A percentile compares a stretch with the other conserved stretches of the same genome.
phyloP scores from a whole-genome alignment of 352 stramenopile species.

The Phytophthora brassicae region DNA sequence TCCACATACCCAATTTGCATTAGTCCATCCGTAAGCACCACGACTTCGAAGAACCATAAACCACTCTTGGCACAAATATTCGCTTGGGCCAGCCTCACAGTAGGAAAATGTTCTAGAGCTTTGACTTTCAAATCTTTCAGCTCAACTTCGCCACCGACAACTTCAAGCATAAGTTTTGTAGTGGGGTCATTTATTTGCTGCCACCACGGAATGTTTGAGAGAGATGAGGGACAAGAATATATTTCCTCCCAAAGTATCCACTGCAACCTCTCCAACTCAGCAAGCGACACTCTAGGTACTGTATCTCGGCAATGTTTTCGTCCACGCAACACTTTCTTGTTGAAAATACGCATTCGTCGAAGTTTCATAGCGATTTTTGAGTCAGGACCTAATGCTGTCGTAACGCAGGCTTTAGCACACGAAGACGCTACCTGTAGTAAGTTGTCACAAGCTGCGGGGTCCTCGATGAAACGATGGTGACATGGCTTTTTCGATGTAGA shows the following conservation, averaged over 20 bases:
- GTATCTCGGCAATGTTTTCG: background rate
- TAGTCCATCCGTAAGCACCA: slow-evolving; percentile 86
- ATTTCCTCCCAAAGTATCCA: slow-evolving; percentile 36
- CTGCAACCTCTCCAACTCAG: slow-evolving; percentile 38
- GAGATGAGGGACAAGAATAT: background rate
- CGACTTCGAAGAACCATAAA: slow-evolving; percentile 91
- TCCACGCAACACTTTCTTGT: slow-evolving; percentile 17
- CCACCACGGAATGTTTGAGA: slow-evolving; percentile 23
- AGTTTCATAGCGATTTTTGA: slow-evolving; percentile 39
- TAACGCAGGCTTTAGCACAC: slow-evolving; percentile 11
- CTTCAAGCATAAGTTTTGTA: slow-evolving; percentile 34
- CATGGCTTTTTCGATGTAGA: slow-evolving; percentile 5
- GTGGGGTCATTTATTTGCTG: slow-evolving; percentile 20
- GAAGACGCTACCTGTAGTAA: slow-evolving; percentile 36
- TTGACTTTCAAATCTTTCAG: slow-evolving; percentile 55
- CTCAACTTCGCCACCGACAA: slow-evolving; percentile 72
- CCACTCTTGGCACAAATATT: slow-evolving; percentile 57
- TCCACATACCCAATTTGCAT: slow-evolving; percentile 95
- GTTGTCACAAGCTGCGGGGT: slow-evolving; percentile 13
- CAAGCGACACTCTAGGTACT: slow-evolving; percentile 9
- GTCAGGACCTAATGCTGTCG: slow-evolving; percentile 27
- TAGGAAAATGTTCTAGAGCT: slow-evolving; percentile 81
- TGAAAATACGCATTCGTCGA: slow-evolving; percentile 29
- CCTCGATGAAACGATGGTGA: slow-evolving; percentile 21
- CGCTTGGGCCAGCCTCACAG: slow-evolving; percentile 53